These are phyloP conservation scores for Umbelopsis sp. DNA, from an alignment of 371 early-diverging fungal species.

Conservation along the genomic window DNA sequence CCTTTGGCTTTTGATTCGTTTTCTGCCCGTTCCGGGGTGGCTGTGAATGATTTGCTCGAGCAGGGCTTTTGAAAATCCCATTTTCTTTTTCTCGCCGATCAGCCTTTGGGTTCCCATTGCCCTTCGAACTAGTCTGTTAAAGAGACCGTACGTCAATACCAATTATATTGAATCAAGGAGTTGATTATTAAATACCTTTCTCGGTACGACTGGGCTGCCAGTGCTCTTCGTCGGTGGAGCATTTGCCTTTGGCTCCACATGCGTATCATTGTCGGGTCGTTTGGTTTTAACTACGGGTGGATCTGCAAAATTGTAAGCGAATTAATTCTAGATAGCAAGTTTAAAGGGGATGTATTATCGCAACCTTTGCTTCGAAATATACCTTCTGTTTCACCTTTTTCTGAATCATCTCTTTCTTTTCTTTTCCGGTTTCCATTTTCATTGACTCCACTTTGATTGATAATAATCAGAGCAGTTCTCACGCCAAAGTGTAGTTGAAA, in stretches of 20 bases:
- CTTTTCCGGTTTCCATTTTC: not conserved
- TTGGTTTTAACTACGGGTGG: not conserved
- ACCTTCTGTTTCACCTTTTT: not conserved
- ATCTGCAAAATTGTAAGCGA: not conserved
- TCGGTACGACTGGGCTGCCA: not conserved
- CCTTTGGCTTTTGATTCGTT: conserved; percentile 14
- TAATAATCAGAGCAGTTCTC: not conserved
- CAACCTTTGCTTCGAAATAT: not conserved
- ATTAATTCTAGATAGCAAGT: too few species aligned
- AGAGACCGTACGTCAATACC: not conserved
- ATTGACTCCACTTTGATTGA: not conserved
- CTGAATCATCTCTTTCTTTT: conserved; percentile 1
- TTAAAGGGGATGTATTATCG: too few species aligned
- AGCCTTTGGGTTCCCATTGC: not conserved
- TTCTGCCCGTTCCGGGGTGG: conserved; percentile 12
- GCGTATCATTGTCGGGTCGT: not conserved
- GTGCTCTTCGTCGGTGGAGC: not conserved
- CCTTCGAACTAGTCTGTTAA: not conserved
- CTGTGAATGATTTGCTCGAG: conserved; percentile 16
- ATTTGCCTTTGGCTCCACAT: not conserved
- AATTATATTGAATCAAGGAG: not conserved
- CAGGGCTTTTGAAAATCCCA: conserved; percentile 2
- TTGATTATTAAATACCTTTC: not conserved
- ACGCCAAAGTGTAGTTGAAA: not conserved
- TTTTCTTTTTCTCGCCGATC: not conserved